Conservation (phyloP, 805 yeast species). For the Deakozyma indianensis region DNA sequence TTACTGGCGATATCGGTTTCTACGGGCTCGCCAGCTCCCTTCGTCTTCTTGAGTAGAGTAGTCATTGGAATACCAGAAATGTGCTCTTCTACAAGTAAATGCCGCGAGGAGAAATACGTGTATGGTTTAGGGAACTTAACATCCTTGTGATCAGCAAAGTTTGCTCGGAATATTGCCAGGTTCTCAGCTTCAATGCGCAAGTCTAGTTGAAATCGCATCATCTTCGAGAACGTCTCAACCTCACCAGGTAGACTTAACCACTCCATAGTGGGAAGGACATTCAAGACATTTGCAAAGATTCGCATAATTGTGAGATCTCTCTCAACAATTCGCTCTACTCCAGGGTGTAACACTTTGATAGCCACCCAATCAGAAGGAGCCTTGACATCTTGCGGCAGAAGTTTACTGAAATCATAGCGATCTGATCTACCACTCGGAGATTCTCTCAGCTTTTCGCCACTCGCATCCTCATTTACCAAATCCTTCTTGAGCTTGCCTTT, state of each 20-base stretch:
- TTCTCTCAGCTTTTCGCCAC: constrained; percentile 3
- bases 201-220: constrained; percentile 85
- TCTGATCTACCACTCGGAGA: constrained; percentile 4
- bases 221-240: constrained; percentile 69
- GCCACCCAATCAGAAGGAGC: constrained; percentile 44
- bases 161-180: constrained; percentile 51
- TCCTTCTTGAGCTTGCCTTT: constrained; percentile 37
- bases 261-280: constrained; percentile 83
- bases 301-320: constrained; percentile 78
- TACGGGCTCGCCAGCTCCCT: constrained; percentile 19
- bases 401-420: background rate
- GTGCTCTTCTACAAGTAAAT: constrained; percentile 74
- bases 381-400: background rate
- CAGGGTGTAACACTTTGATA: constrained; percentile 84
- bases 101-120: constrained; percentile 45
- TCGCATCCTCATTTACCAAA: constrained; percentile 8
- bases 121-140: constrained; percentile 74
- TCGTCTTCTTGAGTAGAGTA: constrained; percentile 33
- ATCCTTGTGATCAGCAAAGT: constrained; percentile 43
- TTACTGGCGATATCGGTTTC: constrained; percentile 53
- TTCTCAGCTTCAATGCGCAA: constrained; percentile 81
- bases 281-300: constrained; percentile 58
- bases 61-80: constrained; percentile 76
- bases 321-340: constrained; percentile 53
- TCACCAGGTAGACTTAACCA: constrained; percentile 95